These are phyloP conservation scores for Cryptococcus deneoformans DNA, from an alignment of 1,284 basidiomycete genomes.

Conservation along the genomic window DNA sequence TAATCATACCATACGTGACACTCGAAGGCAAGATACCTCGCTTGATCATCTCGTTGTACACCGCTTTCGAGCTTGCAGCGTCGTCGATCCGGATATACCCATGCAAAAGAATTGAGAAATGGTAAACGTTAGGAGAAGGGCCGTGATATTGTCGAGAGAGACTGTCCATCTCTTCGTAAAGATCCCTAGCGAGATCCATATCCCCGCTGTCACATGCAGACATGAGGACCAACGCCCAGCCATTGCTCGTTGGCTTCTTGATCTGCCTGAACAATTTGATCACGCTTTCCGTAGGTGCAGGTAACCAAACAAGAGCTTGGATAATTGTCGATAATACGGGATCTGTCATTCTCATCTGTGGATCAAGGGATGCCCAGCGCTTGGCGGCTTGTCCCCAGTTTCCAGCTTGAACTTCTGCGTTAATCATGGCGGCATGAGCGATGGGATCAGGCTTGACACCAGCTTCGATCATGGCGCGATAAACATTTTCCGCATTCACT, in stretches of 20 bases:
- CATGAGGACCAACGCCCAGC: slow-evolving; percentile 76
- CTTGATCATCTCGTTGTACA: slow-evolving; percentile 71
- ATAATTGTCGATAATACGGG: slow-evolving; percentile 70
- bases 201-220: slow-evolving; percentile 74
- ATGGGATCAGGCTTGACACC: slow-evolving; percentile 63
- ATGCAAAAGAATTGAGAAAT: slow-evolving; percentile 81
- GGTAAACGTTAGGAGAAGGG: slow-evolving; percentile 52
- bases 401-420: slow-evolving; percentile 77
- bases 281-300: slow-evolving; percentile 69
- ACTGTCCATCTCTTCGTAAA: slow-evolving; percentile 67
- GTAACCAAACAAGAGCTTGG: slow-evolving; percentile 79
- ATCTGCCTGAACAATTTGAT: slow-evolving; percentile 62
- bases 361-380: slow-evolving; percentile 23
- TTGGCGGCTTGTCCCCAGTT: slow-evolving; percentile 54
- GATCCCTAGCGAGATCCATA: slow-evolving; percentile 64
- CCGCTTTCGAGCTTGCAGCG: slow-evolving; percentile 59
- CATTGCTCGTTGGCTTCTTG: slow-evolving; percentile 59
- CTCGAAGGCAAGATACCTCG: slow-evolving; percentile 68
- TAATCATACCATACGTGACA: slow-evolving; percentile 68
- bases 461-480: slow-evolving; percentile 51
- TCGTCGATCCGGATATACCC: slow-evolving; percentile 67
- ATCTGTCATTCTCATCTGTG: slow-evolving; percentile 51
- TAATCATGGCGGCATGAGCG: slow-evolving; percentile 72
- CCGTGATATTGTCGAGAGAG: slow-evolving; percentile 27
- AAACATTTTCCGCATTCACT: slow-evolving; percentile 64